Base-by-base conservation (phyloP, 2,329 filamentous ascomycete genomes). In the Aspergillus versicolor region DNA sequence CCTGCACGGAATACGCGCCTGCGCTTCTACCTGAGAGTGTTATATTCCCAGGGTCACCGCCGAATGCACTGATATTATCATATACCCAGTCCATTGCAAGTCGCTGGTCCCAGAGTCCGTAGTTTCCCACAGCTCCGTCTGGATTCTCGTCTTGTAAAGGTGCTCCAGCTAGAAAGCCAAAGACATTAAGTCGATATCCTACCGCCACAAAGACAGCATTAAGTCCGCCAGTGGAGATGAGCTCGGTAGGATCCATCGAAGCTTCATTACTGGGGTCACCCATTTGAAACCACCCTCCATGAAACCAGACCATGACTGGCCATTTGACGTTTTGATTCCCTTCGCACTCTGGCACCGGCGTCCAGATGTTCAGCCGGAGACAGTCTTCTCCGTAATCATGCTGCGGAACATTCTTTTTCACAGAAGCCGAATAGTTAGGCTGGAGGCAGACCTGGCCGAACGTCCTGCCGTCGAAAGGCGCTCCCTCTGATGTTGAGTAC, bases 61-160 rank as follows among this genome's bases (percentile, higher is more conserved):
- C 76, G 55, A 82, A 82, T 2, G 19, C 66, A 3, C 66, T 61
- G 47, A 83, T 80, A 58, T 83, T 77, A 5, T 75, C 66, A 34
- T 79, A 71, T 0, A 81, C 75, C 82, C 82, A 84, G 63, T 82
- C 73, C 8, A 82, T 66, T 0, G 81, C 81, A 12, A 79, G 67
- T 2, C 77, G 68, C 60, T 83, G 81, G 58, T 84, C 82, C 64
- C 74, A 77, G 0, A 79, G 67, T 1, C 77, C 77, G 58, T 73
- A 76, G 57, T 79, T 79, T 1, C 76, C 67, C 3, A 66, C 67
- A 4, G 68, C 67, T 4, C 67, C 62, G 15, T 63, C 57, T n/a
- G 40, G 21, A 3, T 49, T 57, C 3, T 68, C 65, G 4, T 46
- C 24, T 9, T 32, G 15, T 5, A 46, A 32, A 9, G 44, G 22